A percentile compares a stretch with the other conserved stretches of the same genome.
phyloP scores from a whole-genome alignment of 805 yeast genomes.

The Groenewaldozyma salmanticensis region DNA sequence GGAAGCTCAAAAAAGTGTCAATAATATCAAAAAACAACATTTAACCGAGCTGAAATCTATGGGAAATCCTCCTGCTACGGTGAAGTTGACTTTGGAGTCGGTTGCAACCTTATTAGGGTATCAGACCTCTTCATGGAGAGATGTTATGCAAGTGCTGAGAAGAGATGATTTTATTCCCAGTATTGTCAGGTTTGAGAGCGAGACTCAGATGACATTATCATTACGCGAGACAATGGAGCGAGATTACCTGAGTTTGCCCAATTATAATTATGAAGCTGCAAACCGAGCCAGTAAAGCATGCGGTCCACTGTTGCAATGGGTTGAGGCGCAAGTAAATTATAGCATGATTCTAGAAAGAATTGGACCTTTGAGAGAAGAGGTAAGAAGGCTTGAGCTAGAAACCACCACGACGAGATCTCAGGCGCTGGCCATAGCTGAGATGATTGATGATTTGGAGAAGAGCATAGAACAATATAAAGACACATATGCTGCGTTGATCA shows the following conservation, averaged over 20 bases:
- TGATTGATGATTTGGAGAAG: constrained; percentile 64
- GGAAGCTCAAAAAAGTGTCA: constrained; percentile 85
- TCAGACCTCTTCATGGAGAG: constrained; percentile 59
- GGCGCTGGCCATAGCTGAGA: constrained; percentile 64
- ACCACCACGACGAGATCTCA: constrained; percentile 57
- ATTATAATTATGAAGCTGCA: constrained; percentile 62
- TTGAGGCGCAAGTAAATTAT: constrained; percentile 76
- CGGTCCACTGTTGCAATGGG: constrained; percentile 88
- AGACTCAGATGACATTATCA: constrained; percentile 42
- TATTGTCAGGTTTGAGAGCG: constrained; percentile 67
- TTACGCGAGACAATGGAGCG: constrained; percentile 48
- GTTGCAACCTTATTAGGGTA: constrained; percentile 79
- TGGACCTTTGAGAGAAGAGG: constrained; percentile 66
- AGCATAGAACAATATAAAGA: constrained; percentile 61
- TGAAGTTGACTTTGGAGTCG: constrained; percentile 76
- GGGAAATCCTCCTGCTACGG: constrained; percentile 84
- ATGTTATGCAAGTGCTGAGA: constrained; percentile 70
- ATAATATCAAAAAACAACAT: constrained; percentile 85
- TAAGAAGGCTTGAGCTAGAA: constrained; percentile 46
- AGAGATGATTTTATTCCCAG: constrained; percentile 79
- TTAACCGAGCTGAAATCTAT: constrained; percentile 81
- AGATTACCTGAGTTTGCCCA: constrained; percentile 50
- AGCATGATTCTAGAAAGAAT: constrained; percentile 59
- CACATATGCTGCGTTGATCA: constrained; percentile 60
- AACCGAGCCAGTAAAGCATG: constrained; percentile 91